Conservation (phyloP, 2,329 filamentous ascomycete species). For the Trichophyton simii region DNA sequence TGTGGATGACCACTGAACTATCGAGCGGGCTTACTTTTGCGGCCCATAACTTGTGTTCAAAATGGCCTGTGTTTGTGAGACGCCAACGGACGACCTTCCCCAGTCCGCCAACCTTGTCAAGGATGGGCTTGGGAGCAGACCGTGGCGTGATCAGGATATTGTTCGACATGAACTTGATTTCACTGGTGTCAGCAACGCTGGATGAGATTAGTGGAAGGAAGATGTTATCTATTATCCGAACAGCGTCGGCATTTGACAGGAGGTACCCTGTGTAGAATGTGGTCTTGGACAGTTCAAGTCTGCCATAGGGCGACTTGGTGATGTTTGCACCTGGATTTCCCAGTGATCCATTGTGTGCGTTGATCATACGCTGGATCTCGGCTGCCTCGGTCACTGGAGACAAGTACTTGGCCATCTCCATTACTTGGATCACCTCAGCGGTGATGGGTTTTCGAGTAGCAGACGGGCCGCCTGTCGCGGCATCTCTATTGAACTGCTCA, state of each 20-base stretch:
- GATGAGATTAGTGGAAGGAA: constrained; percentile 47
- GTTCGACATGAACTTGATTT: constrained; percentile 73
- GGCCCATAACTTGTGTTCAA: constrained; percentile 78
- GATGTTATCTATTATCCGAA: constrained; percentile 54
- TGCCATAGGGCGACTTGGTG: constrained; percentile 33
- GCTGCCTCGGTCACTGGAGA: constrained; percentile 68
- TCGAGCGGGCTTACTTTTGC: constrained; percentile 63
- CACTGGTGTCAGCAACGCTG: constrained; percentile 48
- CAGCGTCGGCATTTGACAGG: constrained; percentile 58
- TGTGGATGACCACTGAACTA: constrained; percentile 55
- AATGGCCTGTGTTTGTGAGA: constrained; percentile 60
- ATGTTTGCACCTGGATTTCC: constrained; percentile 23
- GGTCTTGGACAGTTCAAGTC: constrained; percentile 66
- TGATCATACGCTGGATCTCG: constrained; percentile 80
- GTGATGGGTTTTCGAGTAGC: constrained; percentile 52
- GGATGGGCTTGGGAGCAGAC: constrained; percentile 55
- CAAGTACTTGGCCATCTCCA: constrained; percentile 59
- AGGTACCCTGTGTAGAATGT: constrained; percentile 91
- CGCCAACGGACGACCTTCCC: constrained; percentile 75
- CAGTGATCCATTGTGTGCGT: constrained; percentile 56
- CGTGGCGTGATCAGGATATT: constrained; percentile 81
- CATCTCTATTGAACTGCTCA: constrained; percentile 56
- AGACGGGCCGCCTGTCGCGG: constrained; percentile 31
- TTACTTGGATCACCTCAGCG: constrained; percentile 76
- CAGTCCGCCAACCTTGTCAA: constrained; percentile 77